Percentiles rank a stretch among this genome's conserved stretches.
Evolutionary conservation across 1,139 yeast genomes (phyloP).

Genomic region (Yamadazyma atmosphaerica): DNA sequence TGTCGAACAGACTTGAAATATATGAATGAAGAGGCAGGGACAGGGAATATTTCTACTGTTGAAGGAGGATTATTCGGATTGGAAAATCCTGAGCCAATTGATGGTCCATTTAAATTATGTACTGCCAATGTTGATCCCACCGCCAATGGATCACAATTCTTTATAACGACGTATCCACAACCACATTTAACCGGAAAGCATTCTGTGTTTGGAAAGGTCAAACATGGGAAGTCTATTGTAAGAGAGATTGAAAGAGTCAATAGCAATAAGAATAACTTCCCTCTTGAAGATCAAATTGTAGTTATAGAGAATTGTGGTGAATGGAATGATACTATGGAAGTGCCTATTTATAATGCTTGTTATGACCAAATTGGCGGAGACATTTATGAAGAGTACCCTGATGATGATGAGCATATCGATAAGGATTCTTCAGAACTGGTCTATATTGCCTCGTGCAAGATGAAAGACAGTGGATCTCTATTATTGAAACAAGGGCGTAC

Average conservation of each 20-base stretch:
- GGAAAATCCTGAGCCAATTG: slow-evolving; percentile 56
- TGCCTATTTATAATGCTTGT: slow-evolving; percentile 64
- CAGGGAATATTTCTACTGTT: slow-evolving; percentile 53
- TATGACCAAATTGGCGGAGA: slow-evolving; percentile 66
- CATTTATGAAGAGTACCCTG: slow-evolving; percentile 72
- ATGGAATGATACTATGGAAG: slow-evolving; percentile 52
- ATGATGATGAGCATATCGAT: slow-evolving; percentile 60
- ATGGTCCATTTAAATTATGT: slow-evolving; percentile 54
- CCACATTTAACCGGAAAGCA: slow-evolving; percentile 78
- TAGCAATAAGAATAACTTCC: slow-evolving; percentile 45
- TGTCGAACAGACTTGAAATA: slow-evolving; percentile 28
- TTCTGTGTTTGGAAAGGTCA: slow-evolving; percentile 69
- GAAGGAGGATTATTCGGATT: slow-evolving; percentile 49
- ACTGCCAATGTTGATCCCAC: slow-evolving; percentile 65
- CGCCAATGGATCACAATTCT: slow-evolving; percentile 75
- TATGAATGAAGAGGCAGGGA: slow-evolving; percentile 42
- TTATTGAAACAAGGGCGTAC: slow-evolving; percentile 54
- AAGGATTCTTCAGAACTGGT: slow-evolving; percentile 59
- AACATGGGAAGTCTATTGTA: slow-evolving; percentile 68
- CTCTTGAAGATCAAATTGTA: slow-evolving; percentile 28
- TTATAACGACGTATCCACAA: slow-evolving; percentile 68
- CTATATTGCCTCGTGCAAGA: slow-evolving; percentile 48
- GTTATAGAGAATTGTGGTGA: slow-evolving; percentile 67
- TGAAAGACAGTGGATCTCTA: slow-evolving; percentile 66
- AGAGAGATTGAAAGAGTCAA: slow-evolving; percentile 58